Evolutionary conservation across 768 basidiomycete species (phyloP).

Genomic region (Zangia roseola): DNA sequence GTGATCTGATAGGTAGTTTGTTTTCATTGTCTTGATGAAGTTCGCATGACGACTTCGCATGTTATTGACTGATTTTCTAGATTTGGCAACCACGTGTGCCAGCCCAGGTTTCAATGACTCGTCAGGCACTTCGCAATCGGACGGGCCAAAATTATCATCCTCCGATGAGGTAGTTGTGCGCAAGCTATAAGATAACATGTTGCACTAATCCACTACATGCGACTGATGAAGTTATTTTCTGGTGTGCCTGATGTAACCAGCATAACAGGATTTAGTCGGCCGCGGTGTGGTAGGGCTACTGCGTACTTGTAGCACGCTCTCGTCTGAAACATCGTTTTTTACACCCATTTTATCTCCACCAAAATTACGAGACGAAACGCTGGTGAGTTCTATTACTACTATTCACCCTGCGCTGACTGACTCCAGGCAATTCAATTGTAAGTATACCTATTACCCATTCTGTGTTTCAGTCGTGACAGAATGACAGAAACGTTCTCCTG

Average conservation of each 20-base stretch:
- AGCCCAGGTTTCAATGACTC: conserved; percentile 13
- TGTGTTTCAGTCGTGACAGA: neutral
- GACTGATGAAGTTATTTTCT: neutral
- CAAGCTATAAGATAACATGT: conserved; percentile 1
- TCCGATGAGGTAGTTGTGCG: neutral
- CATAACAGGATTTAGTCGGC: conserved; percentile 14
- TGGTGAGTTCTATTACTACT: neutral
- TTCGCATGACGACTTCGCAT: conserved; percentile 11
- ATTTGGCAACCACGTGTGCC: too few relatives aligned
- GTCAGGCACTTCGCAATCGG: too few relatives aligned
- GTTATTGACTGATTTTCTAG: neutral
- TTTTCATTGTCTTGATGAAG: conserved; percentile 15
- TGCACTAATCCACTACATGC: too few relatives aligned
- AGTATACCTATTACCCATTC: neutral
- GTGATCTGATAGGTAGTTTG: conserved; percentile 8
- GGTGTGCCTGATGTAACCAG: conserved; percentile 12
- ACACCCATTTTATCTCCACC: conserved; percentile 9
- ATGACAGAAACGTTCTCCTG: neutral
- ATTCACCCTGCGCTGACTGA: conserved; percentile 6
- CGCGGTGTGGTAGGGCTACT: conserved; percentile 15
- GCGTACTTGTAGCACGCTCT: neutral
- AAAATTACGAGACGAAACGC: conserved; percentile 1
- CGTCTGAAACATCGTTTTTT: conserved; percentile 10
- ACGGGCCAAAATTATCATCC: conserved; percentile 6
- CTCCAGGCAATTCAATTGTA: neutral